Percentiles rank a stretch among this genome's conserved stretches.
Evolutionary conservation across 1,284 basidiomycete species (phyloP).

Genomic region (Golubevia sp.): DNA sequence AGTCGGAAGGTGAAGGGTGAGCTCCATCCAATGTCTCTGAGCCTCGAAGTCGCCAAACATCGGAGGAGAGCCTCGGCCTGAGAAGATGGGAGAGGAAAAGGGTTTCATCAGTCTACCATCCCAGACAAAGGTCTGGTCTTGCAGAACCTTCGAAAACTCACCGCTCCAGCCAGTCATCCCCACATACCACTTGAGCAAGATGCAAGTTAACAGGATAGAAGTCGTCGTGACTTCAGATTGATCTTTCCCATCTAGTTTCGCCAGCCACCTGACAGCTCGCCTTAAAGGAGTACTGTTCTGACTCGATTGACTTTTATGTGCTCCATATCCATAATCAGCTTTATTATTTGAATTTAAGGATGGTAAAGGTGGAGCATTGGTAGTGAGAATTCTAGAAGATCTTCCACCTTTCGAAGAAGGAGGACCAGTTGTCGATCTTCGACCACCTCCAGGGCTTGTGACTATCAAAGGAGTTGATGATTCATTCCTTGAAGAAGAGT

Average conservation of each 20-base stretch:
- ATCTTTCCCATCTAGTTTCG: constrained; percentile 29
- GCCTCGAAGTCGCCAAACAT: constrained; percentile 92
- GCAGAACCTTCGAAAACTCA: too few relatives aligned
- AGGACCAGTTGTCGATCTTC: neutral
- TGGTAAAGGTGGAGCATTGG: constrained; percentile 5
- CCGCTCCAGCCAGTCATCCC: constrained; percentile 32
- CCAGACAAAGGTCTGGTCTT: neutral
- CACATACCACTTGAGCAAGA: constrained; percentile 37
- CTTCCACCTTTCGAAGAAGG: constrained; percentile 14
- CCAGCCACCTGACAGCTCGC: constrained; percentile 33
- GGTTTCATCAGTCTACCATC: constrained; percentile 6
- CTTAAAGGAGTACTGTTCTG: constrained; percentile 40
- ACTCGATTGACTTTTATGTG: constrained; percentile 1
- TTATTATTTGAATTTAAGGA: neutral
- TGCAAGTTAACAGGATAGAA: constrained; percentile 12
- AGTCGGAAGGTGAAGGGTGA: constrained; percentile 76
- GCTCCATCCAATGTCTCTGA: constrained; percentile 91
- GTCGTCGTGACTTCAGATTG: too few relatives aligned
- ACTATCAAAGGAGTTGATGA: too few relatives aligned
- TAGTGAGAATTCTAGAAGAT: constrained; percentile 3
- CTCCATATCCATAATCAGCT: constrained; percentile 12
- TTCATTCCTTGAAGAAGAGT: too few relatives aligned
- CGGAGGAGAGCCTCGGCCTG: constrained; percentile 74
- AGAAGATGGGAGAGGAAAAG: constrained; percentile 4
- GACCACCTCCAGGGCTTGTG: constrained; percentile 13